A percentile compares a stretch with the other conserved stretches of the same genome.
phyloP scores from a whole-genome alignment of 106 monocot genomes.

The Gastrodia elata region DNA sequence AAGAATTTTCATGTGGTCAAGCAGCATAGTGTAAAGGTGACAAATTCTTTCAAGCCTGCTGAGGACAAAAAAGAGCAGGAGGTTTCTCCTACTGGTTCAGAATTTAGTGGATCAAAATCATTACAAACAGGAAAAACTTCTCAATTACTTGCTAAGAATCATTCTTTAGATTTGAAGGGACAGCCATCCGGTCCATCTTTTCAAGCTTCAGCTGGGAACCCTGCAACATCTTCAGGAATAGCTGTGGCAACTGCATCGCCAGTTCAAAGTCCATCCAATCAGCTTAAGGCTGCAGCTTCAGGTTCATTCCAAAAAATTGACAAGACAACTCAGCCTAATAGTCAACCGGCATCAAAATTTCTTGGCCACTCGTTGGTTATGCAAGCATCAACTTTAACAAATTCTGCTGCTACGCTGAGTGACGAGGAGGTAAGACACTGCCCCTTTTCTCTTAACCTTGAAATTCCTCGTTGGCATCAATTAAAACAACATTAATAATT shows the following conservation, averaged over 20 bases:
- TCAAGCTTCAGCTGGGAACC: constrained; percentile 22
- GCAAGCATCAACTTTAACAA: constrained; percentile 24
- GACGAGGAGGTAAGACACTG: constrained; percentile 69
- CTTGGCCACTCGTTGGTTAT: constrained; percentile 23
- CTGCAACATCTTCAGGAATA: constrained; percentile 3
- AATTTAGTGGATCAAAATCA: constrained; percentile 26
- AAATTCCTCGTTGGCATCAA: neutral
- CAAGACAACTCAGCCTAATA: constrained; percentile 29
- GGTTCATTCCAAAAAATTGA: constrained; percentile 47
- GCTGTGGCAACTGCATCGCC: constrained; percentile 21
- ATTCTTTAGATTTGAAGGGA: constrained; percentile 28
- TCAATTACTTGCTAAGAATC: constrained; percentile 27
- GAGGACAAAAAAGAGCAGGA: constrained; percentile 19
- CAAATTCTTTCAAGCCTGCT: neutral
- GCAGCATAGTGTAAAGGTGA: constrained; percentile 30
- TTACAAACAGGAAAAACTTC: constrained; percentile 26
- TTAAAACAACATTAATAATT: too few species aligned
- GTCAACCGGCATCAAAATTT: constrained; percentile 27
- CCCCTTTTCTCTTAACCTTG: neutral
- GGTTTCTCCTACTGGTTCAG: constrained; percentile 12
- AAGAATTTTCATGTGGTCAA: constrained; percentile 17
- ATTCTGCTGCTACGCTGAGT: constrained; percentile 42
- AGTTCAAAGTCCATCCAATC: constrained; percentile 20
- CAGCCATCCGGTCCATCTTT: constrained; percentile 13
- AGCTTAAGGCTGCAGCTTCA: constrained; percentile 27